Evolutionary conservation across 768 basidiomycete species (phyloP), one percentile per base, ranked within the genome.

Genomic region (Russula sp.): DNA sequence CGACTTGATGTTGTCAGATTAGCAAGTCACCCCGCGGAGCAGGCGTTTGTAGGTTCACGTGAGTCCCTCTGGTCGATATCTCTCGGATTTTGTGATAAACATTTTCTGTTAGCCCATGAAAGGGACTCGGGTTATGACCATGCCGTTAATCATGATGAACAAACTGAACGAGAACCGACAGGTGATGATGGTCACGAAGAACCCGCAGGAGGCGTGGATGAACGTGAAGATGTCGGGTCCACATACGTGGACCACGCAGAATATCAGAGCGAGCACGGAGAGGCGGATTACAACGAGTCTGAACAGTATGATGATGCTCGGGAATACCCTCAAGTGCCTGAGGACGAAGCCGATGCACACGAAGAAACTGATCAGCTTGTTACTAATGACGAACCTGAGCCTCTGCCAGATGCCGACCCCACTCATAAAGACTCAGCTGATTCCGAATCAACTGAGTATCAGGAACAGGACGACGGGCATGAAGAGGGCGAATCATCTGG

Each of bases 361-460:
- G 64, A 65, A 42, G 59, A 61, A 61, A 36, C 49, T 57, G 55
- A 52, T 50, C 59, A 65, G 52, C n/a, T 57, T 65, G 59, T 56
- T 61, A 56, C 59, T 57, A 40, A 51, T 52, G 50, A 57, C 40
- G 64, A 52, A 61, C 13, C 59, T 44, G 55, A 61, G 26, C 24
- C 59, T 56, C 55, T 57, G n/a, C 28, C 51, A 57, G 64, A 61
- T 36, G 48, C 42, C 50, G 59, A 61, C 42, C 30, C 40, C 40
- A 20, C 50, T 46, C 36, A 61, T 10, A 26, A 65, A 56, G 64
- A 24, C 48, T 14, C 59, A 61, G 34, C 34, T 57, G 40, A 46
- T 57, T 49, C 18, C 22, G 50, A 61, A 46, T 52, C 50, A 36
- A 30, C 55, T n/a, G 59, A 56, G 42, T 13, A 51, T 48, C 54